phyloP scores from a whole-genome alignment of 2,329 filamentous ascomycete species.

The Pseudogymnoascus sp. region DNA sequence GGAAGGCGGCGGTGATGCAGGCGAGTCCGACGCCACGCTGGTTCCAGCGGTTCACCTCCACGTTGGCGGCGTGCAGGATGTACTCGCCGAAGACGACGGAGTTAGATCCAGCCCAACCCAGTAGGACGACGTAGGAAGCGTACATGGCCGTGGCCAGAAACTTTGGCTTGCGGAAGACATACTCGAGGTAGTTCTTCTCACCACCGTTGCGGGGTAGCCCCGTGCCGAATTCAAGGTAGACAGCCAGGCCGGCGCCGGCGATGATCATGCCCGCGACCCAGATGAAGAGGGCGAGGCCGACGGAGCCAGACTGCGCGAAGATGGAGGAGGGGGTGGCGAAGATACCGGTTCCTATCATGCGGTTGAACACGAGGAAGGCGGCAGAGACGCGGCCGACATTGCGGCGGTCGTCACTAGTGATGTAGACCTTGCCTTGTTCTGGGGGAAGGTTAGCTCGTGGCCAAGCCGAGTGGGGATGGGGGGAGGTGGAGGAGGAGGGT shows the following conservation, averaged over 20 bases:
- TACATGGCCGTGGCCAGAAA: constrained; percentile 55
- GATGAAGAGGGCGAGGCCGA: constrained; percentile 53
- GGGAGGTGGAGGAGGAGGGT: background rate
- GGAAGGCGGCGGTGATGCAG: constrained; percentile 54
- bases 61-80: constrained; percentile 54
- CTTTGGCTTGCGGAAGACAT: constrained; percentile 49
- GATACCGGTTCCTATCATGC: constrained; percentile 59
- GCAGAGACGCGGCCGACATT: constrained; percentile 48
- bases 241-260: constrained; percentile 51
- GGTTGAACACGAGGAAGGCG: constrained; percentile 53
- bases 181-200: constrained; percentile 61
- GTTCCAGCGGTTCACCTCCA: constrained; percentile 57
- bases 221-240: constrained; percentile 59
- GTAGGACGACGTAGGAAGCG: constrained; percentile 51
- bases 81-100: constrained; percentile 64
- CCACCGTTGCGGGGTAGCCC: constrained; percentile 56
- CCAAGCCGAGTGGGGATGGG: background rate
- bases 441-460: background rate
- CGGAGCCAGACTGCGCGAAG: constrained; percentile 46
- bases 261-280: constrained; percentile 56
- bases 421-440: constrained; percentile 9
- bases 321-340: constrained; percentile 55
- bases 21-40: constrained; percentile 58
- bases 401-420: constrained; percentile 29
- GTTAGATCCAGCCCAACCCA: constrained; percentile 59